A percentile compares a stretch with the other conserved stretches of the same genome.
Evolutionary conservation across 345 rosid genomes (phyloP).

Genomic region (Eucalyptus dawsonii): DNA sequence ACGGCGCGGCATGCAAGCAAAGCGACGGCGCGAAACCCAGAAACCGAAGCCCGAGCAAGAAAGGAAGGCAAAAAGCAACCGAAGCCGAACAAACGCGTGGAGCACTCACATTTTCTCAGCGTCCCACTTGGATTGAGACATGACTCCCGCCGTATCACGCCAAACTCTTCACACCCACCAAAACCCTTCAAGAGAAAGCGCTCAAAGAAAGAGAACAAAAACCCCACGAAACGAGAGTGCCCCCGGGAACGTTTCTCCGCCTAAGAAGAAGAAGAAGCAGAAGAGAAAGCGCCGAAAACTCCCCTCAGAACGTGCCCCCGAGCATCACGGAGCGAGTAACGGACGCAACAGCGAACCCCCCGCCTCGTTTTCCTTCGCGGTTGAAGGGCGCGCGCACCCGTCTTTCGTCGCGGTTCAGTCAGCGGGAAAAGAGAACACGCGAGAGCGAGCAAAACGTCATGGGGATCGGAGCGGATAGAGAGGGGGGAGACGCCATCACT

Average conservation of each 20-base stretch:
- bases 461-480: neutral
- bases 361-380: neutral
- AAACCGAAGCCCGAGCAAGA: neutral
- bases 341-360: neutral
- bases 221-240: neutral
- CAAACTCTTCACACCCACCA: neutral
- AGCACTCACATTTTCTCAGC: constrained; percentile 32
- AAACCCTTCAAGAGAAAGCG: neutral
- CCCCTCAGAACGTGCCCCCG: neutral
- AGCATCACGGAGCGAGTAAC: neutral
- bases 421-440: neutral
- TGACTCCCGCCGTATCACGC: neutral
- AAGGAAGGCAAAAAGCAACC: neutral
- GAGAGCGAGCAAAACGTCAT: neutral
- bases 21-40: neutral
- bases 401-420: neutral
- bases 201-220: neutral
- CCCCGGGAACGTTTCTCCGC: neutral
- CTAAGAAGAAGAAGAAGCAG: too few species aligned
- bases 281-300: neutral
- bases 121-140: constrained; percentile 27
- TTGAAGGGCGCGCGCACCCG: too few species aligned
- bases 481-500: neutral
- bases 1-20: neutral
- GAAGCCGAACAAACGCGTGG: neutral